Evolutionary conservation across 371 early-diverging fungal genomes (phyloP), one percentile per base, ranked within the genome.

Genomic region (Circinella minor): DNA sequence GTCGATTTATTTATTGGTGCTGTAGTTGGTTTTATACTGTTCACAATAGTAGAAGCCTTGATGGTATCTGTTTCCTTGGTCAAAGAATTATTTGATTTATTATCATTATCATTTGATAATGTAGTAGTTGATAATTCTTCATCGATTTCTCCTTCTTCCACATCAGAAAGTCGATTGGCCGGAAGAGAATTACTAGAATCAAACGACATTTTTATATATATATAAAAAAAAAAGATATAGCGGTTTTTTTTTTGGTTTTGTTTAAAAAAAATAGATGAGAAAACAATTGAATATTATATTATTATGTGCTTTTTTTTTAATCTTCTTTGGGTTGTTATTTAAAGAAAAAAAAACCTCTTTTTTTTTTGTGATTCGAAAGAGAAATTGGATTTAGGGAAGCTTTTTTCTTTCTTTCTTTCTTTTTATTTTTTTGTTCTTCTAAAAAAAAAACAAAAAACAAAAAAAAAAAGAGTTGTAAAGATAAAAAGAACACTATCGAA

Each of bases 81-180:
- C 13, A 18, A 15, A 14, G 39, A 51, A 4, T 47, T 27, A 27
- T 27, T 37, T 63, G 67, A 27, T 36, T 43, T 43, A n/a, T 59
- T 36, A 36, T 27, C 43, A 47, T 15, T 59, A 61, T 51, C 37
- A 43, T 1, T 27, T 27, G 27, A 27, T 27, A 27, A 27, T 27
- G 15, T 57, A 15, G 47, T 11, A 36, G 37, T 37, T 9, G 46
- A 14, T 18, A 38, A 47, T 54, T 74, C 74, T 39, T 74, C 70
- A 57, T 67, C 65, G 67, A 76, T 76, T 61, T 76, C 76, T 46
- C 76, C 76, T 65, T 76, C 76, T 76, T 76, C 76, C 10, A 76
- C 67, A 67, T 76, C 76, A 61, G 68, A 65, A 49, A 48, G 48
- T 36, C 51, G 65, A 48, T 76, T 72, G 47, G 68, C n/a, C 20